Percentiles rank a stretch among this genome's conserved stretches.
Evolutionary conservation across 148 eudicot species (phyloP).

Genomic region (Silene uniflora): DNA sequence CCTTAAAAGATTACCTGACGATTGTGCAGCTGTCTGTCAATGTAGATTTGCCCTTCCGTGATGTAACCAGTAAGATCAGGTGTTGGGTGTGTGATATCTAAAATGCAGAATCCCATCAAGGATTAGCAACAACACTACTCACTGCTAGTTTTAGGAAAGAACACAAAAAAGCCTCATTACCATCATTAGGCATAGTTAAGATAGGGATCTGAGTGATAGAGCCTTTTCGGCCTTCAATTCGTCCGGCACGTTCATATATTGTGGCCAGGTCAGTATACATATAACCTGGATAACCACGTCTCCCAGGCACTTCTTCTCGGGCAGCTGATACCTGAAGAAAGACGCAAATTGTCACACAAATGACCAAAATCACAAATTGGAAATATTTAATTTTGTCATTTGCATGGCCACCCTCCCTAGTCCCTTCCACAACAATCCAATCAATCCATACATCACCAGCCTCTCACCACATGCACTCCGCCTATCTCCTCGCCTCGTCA

Average conservation of each 20-base stretch:
- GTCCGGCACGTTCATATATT: conserved; percentile 98
- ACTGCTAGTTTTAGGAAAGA: background rate
- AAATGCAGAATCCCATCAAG: conserved; percentile 14
- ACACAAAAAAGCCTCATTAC: conserved; percentile 29
- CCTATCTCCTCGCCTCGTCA: too few relatives aligned
- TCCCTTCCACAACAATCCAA: too few relatives aligned
- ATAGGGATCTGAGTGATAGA: conserved; percentile 98
- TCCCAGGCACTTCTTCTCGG: conserved; percentile 98
- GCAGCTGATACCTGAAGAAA: conserved; percentile 90
- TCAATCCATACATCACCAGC: too few relatives aligned
- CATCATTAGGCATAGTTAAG: conserved; percentile 97
- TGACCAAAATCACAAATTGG: too few relatives aligned
- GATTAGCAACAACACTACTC: background rate
- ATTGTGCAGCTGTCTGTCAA: conserved; percentile 94
- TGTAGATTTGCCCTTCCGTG: conserved; percentile 97
- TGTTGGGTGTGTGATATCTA: conserved; percentile 99
- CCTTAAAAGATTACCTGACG: conserved; percentile 56
- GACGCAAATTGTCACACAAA: conserved; percentile 6
- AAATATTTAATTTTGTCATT: too few relatives aligned
- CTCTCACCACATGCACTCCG: too few relatives aligned
- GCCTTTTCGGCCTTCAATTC: conserved; percentile 95
- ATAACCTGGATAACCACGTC: conserved; percentile 99
- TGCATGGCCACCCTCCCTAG: too few relatives aligned
- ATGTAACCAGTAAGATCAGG: conserved; percentile 99
- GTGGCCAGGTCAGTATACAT: conserved; percentile 99